Conservation (phyloP, 441 rosid genomes). For the Kokia cookei region DNA sequence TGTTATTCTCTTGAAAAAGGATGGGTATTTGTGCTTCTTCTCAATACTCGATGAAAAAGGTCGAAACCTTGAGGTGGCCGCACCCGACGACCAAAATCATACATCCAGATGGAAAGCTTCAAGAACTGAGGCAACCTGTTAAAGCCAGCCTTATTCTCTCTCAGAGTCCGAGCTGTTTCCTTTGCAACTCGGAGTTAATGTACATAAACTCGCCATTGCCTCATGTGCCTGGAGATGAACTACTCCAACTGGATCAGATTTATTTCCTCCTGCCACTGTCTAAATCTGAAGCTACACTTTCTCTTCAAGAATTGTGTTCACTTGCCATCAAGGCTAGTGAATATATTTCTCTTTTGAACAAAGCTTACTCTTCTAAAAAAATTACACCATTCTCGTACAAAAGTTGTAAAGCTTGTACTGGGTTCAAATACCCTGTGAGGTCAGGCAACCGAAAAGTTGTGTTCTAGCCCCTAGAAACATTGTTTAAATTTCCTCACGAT, state of each 20-base stretch:
- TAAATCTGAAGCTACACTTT: constrained; percentile 4
- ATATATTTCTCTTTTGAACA: constrained; percentile 5
- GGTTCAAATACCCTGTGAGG: constrained; percentile 3
- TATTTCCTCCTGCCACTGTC: constrained; percentile 26
- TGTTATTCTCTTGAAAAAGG: neutral
- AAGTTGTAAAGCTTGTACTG: constrained; percentile 1
- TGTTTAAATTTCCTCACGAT: neutral
- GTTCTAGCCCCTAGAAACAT: neutral
- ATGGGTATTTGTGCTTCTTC: constrained; percentile 36
- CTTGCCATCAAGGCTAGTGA: constrained; percentile 28
- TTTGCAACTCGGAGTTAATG: constrained; percentile 27
- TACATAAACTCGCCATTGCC: constrained; percentile 6
- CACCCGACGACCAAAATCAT: constrained; percentile 15
- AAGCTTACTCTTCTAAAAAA: neutral
- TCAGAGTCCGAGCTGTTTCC: constrained; percentile 20
- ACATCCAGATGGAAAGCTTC: constrained; percentile 20
- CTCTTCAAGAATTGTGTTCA: constrained; percentile 20
- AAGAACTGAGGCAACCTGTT: constrained; percentile 21
- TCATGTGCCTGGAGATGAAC: constrained; percentile 8
- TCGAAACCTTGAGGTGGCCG: neutral
- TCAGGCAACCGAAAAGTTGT: neutral
- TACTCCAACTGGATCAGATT: constrained; percentile 27
- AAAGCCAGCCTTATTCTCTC: constrained; percentile 14
- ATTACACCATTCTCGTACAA: neutral
- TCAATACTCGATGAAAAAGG: neutral